Evolutionary conservation across 2,329 filamentous ascomycete genomes (phyloP), one percentile per base, ranked within the genome.

Genomic region (Mycogone perniciosa): DNA sequence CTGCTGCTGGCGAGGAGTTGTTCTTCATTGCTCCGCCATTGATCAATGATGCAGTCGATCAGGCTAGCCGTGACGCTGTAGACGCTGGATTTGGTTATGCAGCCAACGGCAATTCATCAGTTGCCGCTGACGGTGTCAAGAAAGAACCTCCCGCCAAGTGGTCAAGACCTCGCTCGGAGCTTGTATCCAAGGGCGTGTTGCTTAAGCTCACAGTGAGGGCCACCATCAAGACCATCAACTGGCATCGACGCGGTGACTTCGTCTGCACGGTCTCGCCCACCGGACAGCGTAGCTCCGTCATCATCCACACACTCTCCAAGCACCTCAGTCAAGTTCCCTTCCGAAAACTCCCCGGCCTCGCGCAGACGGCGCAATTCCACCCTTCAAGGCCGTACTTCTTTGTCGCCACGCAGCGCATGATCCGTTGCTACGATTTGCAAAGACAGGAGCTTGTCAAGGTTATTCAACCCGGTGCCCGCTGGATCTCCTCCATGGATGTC

Each of bases 291-390:
- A 85, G 81, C 62, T 89, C 93, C 4, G 89, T 99, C 48, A 86
- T 89, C 48, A 95, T 99, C 55, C 93, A 99, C 72, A 96, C 92
- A 0, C 76, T 99, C 54, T 93, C 88, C 51, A 96, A 95, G 69
- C 93, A 99, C 71, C 80, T 92, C 42, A 96, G 90, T 3, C 93
- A 99, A 69, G 85, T 93, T 57, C 95, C 93, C 29, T 97, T 99
- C 82, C 86, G 89, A 54, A 78, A 77, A 49, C 69, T 81, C 31
- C 84, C 89, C 44, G 89, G 86, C 44, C 77, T 88, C 50, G 79
- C 91, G 1, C 92, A 97, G 70, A 86, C 87, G 1, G 91, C 90
- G 4, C 89, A 91, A 59, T 99, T 99, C 79, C 95, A 99, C 68
- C 93, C 93, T 2, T 88, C 85, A 38, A 86, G 90, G 59, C 91